A percentile compares a stretch with the other conserved stretches of the same genome.
Evolutionary conservation across 129 eudicot genomes (phyloP).

Genomic region (Ambrosia trifida): DNA sequence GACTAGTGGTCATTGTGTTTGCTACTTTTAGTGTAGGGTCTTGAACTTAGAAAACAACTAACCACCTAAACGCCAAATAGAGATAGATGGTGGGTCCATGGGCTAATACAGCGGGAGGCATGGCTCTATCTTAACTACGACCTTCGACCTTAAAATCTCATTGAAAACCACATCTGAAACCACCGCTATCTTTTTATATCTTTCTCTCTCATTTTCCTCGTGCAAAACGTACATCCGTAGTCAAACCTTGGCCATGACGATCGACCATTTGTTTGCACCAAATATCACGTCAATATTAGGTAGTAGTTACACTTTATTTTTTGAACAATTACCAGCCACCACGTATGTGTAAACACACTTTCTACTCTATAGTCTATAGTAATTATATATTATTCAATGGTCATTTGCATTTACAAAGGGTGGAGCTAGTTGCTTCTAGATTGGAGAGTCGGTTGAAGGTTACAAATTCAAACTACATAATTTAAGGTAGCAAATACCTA

Average conservation of each 20-base stretch:
- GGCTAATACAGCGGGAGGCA: slow-evolving; percentile 39
- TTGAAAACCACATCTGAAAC: slow-evolving; percentile 53
- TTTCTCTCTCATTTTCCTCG: slow-evolving; percentile 40
- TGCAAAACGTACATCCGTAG: slow-evolving; percentile 40
- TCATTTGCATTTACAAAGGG: too few relatives aligned
- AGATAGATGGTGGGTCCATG: slow-evolving; percentile 32
- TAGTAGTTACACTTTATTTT: too few relatives aligned
- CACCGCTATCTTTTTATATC: slow-evolving; percentile 46
- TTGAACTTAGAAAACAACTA: slow-evolving; percentile 37
- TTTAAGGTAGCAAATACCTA: too few relatives aligned
- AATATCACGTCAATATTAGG: not conserved
- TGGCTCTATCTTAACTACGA: slow-evolving; percentile 40
- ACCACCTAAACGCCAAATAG: slow-evolving; percentile 37
- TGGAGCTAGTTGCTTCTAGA: too few relatives aligned
- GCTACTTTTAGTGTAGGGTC: slow-evolving; percentile 48
- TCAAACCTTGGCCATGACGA: not conserved
- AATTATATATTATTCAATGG: too few relatives aligned
- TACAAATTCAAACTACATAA: too few relatives aligned
- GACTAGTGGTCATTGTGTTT: slow-evolving; percentile 35
- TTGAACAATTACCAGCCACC: too few relatives aligned
- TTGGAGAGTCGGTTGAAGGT: too few relatives aligned
- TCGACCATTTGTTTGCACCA: not conserved
- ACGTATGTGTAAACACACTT: too few relatives aligned
- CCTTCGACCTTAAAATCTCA: slow-evolving; percentile 51
- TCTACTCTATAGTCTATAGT: too few relatives aligned